Percentiles rank a stretch among this genome's conserved stretches.
phyloP scores from a whole-genome alignment of 1,284 basidiomycete genomes.

The Mycosarcoma mackinlayi region DNA sequence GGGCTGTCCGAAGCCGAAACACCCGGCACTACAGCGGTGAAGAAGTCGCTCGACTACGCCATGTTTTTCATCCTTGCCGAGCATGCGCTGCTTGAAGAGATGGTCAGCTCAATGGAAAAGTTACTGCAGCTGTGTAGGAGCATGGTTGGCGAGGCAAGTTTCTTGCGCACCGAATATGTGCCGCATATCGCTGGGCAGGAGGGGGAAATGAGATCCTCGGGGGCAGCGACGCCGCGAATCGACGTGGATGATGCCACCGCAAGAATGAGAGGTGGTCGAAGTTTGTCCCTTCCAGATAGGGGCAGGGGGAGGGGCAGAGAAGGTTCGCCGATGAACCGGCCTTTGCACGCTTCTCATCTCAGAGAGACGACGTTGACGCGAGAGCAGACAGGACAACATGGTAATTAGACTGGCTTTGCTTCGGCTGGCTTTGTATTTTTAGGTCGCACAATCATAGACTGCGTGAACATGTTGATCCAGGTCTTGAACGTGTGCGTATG shows the following conservation, averaged over 20 bases:
- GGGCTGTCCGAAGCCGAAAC: conserved; percentile 14
- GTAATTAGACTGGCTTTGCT: no score
- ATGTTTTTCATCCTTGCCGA: conserved; percentile 62
- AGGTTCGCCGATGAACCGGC: conserved; percentile 10
- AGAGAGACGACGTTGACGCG: no score
- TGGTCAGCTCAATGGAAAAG: conserved; percentile 49
- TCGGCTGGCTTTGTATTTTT: no score
- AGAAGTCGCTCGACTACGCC: conserved; percentile 35
- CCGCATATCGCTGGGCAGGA: conserved; percentile 7
- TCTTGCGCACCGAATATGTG: conserved; percentile 47
- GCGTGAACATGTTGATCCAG: no score
- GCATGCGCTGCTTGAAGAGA: conserved; percentile 56
- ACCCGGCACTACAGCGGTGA: conserved; percentile 7
- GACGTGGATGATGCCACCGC: neutral
- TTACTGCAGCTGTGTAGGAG: conserved; percentile 51
- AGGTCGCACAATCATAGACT: no score
- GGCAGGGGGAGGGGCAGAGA: conserved; percentile 1
- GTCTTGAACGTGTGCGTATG: no score
- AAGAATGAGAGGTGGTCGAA: conserved; percentile 5
- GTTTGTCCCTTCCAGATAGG: neutral
- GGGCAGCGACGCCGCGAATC: conserved; percentile 4
- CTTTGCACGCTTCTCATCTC: conserved; percentile 14
- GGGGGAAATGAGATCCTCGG: conserved; percentile 13
- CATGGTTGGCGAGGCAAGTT: conserved; percentile 59
- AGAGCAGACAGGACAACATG: no score